A percentile compares a stretch with the other conserved stretches of the same genome.
Conservation (phyloP, 139 green algal species). For the Picochlorum sp. region DNA sequence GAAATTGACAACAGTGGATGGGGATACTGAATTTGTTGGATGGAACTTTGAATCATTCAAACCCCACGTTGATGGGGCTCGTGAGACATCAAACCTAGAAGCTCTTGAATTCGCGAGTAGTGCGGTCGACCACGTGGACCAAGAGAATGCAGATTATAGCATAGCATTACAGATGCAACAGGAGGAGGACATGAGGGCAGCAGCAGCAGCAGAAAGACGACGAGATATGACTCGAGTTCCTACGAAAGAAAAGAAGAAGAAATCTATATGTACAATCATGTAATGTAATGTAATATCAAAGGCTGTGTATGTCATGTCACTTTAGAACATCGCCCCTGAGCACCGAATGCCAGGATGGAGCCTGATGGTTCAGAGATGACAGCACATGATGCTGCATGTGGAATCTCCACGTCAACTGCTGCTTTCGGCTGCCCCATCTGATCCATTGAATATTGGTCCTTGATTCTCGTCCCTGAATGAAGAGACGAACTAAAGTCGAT, state of each 20-base stretch:
- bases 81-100: slow-evolving; percentile 2
- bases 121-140: background rate
- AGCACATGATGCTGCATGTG: too few species aligned
- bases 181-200: slow-evolving; percentile 25
- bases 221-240: background rate
- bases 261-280: background rate
- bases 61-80: slow-evolving; percentile 17
- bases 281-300: background rate
- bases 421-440: background rate
- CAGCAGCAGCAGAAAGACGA: slow-evolving; percentile 9
- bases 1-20: slow-evolving; percentile 55
- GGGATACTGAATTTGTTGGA: slow-evolving; percentile 58
- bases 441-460: background rate
- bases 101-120: slow-evolving; percentile 19
- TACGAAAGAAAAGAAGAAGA: slow-evolving; percentile 25
- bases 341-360: too few species aligned
- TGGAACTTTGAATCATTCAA: slow-evolving; percentile 31
- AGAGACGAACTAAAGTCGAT: slow-evolving; percentile 12
- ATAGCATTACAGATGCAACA: slow-evolving; percentile 78
- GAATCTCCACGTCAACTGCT: too few species aligned
- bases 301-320: background rate
- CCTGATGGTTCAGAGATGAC: too few species aligned
- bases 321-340: background rate
- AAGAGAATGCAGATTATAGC: slow-evolving; percentile 64
- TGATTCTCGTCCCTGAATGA: slow-evolving; percentile 2